Evolutionary conservation across 2,329 filamentous ascomycete genomes (phyloP).

Genomic region (Fusarium avenaceum): DNA sequence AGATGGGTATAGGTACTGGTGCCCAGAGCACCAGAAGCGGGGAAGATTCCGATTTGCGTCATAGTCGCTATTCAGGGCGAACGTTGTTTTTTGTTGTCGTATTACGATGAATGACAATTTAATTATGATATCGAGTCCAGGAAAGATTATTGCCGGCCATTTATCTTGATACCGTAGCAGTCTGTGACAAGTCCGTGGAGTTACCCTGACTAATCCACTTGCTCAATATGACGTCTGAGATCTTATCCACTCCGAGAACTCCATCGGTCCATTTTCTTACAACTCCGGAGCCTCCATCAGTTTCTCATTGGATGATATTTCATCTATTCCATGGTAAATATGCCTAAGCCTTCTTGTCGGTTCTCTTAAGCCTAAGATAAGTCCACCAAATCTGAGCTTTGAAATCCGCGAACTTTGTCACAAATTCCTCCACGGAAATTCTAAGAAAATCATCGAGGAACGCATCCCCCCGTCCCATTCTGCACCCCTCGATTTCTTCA

Average conservation of each 20-base stretch:
- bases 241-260: neutral
- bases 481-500: conserved; percentile 5
- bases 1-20: conserved; percentile 38
- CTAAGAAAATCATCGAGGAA: neutral
- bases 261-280: neutral
- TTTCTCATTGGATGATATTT: neutral
- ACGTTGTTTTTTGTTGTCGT: neutral
- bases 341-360: neutral
- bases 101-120: neutral
- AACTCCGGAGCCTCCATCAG: neutral
- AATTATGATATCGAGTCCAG: neutral
- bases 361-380: conserved; percentile 1
- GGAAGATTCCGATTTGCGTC: conserved; percentile 39
- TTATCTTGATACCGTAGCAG: neutral
- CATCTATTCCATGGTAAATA: neutral
- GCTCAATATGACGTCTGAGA: conserved; percentile 28
- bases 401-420: neutral
- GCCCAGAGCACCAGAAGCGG: conserved; percentile 39
- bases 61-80: neutral
- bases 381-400: conserved; percentile 28
- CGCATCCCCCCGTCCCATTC: neutral
- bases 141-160: neutral
- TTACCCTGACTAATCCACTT: conserved; percentile 16
- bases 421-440: neutral
- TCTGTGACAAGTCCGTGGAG: conserved; percentile 17